Percentiles rank a stretch among this genome's conserved stretches.
These are phyloP conservation scores for Tricladium varicosporioides DNA, from an alignment of 2,329 filamentous ascomycete genomes.

Conservation along the genomic window DNA sequence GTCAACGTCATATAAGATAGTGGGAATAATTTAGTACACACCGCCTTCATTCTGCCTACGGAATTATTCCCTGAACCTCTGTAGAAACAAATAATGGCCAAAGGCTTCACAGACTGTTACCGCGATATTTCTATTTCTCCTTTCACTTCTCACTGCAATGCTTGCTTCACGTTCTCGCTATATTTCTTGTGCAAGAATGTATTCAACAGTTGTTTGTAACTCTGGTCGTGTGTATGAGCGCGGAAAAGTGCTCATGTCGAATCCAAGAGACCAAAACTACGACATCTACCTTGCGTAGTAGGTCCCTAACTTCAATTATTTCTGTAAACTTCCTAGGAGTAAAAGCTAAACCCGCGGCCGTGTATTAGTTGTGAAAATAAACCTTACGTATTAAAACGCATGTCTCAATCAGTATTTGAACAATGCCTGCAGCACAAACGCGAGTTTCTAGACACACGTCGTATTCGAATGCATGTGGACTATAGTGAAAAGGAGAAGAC, in stretches of 20 bases:
- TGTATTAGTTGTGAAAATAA: not conserved
- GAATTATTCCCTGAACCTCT: no score
- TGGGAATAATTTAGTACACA: no score
- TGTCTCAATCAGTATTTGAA: slow-evolving; percentile 34
- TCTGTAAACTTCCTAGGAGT: not conserved
- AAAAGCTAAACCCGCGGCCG: not conserved
- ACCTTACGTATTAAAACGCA: slow-evolving; percentile 32
- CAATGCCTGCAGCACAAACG: slow-evolving; percentile 33
- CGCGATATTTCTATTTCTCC: not conserved
- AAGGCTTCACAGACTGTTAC: not conserved
- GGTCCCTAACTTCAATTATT: not conserved
- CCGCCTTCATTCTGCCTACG: no score
- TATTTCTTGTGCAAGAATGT: not conserved
- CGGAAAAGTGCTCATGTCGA: not conserved
- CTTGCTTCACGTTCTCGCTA: not conserved
- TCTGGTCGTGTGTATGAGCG: not conserved
- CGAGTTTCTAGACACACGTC: slow-evolving; percentile 33
- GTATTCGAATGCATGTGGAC: slow-evolving; percentile 39
- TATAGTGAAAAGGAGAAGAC: slow-evolving; percentile 34
- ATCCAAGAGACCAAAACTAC: not conserved
- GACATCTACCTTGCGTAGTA: not conserved
- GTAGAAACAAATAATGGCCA: not conserved
- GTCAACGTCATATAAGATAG: no score
- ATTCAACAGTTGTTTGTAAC: not conserved
- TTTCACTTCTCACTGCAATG: not conserved